These are phyloP conservation scores for Panicum miliaceum DNA, from an alignment of 176 grass and related monocot species.

Conservation along the genomic window DNA sequence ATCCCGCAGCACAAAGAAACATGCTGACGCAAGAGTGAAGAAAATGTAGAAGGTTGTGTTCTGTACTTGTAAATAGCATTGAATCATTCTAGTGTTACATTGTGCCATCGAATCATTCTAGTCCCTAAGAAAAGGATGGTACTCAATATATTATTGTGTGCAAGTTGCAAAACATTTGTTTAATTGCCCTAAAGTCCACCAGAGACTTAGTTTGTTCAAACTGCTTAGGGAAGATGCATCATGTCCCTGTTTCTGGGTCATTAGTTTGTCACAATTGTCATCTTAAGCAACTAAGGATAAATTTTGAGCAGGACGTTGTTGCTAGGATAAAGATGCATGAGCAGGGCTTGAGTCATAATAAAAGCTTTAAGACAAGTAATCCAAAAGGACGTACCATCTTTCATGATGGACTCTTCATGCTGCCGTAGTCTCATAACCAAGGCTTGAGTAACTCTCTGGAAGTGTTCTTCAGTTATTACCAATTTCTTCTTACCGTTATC, in stretches of 20 bases:
- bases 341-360: not conserved
- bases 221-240: not conserved
- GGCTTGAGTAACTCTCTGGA: slow-evolving; percentile 93
- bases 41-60: not conserved
- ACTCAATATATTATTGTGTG: not conserved
- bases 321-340: not conserved
- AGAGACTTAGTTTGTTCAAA: too few species aligned
- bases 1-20: not conserved
- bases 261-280: not conserved
- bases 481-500: slow-evolving; percentile 78
- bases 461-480: slow-evolving; percentile 96
- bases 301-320: not conserved
- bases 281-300: not conserved
- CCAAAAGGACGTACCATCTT: slow-evolving; percentile 69
- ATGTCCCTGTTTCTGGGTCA: not conserved
- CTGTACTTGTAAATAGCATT: not conserved
- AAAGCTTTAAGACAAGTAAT: not conserved
- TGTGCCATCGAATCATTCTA: not conserved
- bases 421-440: slow-evolving; percentile 81
- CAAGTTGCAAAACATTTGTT: not conserved
- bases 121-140: not conserved
- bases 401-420: slow-evolving; percentile 75
- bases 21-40: not conserved
- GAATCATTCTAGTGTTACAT: not conserved
- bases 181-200: not conserved